Conservation (phyloP, 2,329 filamentous ascomycete genomes). For the Aschersonia sp. region DNA sequence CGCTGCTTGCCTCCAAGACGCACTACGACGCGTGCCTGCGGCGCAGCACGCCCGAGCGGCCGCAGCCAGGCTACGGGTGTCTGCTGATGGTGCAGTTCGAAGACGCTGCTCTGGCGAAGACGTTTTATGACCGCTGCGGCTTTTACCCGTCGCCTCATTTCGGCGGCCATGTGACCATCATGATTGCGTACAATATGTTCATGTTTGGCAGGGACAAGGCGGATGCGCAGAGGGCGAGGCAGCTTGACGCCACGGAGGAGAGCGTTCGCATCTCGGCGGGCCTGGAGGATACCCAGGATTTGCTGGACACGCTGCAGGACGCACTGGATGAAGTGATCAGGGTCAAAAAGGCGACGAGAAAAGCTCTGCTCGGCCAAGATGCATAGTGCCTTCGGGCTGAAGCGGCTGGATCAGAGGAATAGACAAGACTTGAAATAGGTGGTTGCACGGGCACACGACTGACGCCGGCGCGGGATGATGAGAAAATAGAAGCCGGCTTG, state of each 20-base stretch:
- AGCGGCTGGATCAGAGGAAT: too few species aligned
- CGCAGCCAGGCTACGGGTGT: constrained; percentile 37
- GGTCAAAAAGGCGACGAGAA: constrained; percentile 3
- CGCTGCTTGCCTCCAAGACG: constrained; percentile 15
- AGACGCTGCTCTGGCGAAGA: constrained; percentile 19
- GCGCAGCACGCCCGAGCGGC: constrained; percentile 25
- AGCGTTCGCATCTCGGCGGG: constrained; percentile 32
- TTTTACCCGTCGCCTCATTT: constrained; percentile 38
- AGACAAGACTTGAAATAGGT: too few species aligned
- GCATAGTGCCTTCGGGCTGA: too few species aligned
- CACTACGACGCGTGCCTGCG: constrained; percentile 22
- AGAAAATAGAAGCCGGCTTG: too few species aligned
- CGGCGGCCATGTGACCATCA: constrained; percentile 35
- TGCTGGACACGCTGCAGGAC: constrained; percentile 20
- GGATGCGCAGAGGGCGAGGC: constrained; percentile 20
- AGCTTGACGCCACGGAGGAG: constrained; percentile 22
- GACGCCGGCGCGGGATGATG: too few species aligned
- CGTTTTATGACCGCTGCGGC: constrained; percentile 34
- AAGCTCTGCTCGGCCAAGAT: neutral
- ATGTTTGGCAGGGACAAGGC: constrained; percentile 24
- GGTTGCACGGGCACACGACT: too few species aligned
- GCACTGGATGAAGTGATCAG: constrained; percentile 6
- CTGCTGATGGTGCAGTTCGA: constrained; percentile 37
- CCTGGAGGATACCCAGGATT: constrained; percentile 25
- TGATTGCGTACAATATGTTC: constrained; percentile 30